These are phyloP conservation scores for Mortierella sp. DNA, from an alignment of 371 early-diverging fungal species.

Conservation along the genomic window DNA sequence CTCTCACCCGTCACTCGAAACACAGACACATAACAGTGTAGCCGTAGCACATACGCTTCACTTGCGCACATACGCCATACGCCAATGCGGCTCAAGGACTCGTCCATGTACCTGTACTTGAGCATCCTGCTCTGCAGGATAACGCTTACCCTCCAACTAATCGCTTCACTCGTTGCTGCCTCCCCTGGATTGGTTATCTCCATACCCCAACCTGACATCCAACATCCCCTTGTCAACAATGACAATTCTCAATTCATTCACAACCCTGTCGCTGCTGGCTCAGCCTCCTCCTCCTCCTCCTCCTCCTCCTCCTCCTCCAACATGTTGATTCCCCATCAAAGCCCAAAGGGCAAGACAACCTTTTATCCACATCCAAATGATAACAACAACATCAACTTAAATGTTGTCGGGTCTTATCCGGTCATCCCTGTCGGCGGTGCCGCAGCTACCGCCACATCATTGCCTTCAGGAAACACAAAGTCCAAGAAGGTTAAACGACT, in stretches of 20 bases:
- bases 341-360: neutral
- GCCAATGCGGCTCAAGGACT: conserved; percentile 48
- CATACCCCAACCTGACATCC: conserved; percentile 3
- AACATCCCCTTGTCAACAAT: neutral
- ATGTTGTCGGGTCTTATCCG: neutral
- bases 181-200: conserved; percentile 31
- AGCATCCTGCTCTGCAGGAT: conserved; percentile 39
- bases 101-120: conserved; percentile 30
- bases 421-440: neutral
- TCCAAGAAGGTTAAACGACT: conserved; percentile 3
- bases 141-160: conserved; percentile 23
- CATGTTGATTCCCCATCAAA: neutral
- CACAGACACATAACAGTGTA: too few species aligned
- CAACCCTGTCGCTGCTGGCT: neutral
- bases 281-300: neutral
- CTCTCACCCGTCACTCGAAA: too few species aligned
- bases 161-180: conserved; percentile 2
- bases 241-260: neutral
- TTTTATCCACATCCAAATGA: neutral
- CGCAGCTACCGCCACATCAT: neutral
- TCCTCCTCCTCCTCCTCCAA: neutral
- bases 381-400: neutral
- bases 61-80: neutral
- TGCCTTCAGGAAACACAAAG: neutral
- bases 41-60: too few species aligned